A percentile compares a stretch with the other conserved stretches of the same genome.
Evolutionary conservation across 1,139 yeast genomes (phyloP).

Genomic region (Martiniozyma asiatica): DNA sequence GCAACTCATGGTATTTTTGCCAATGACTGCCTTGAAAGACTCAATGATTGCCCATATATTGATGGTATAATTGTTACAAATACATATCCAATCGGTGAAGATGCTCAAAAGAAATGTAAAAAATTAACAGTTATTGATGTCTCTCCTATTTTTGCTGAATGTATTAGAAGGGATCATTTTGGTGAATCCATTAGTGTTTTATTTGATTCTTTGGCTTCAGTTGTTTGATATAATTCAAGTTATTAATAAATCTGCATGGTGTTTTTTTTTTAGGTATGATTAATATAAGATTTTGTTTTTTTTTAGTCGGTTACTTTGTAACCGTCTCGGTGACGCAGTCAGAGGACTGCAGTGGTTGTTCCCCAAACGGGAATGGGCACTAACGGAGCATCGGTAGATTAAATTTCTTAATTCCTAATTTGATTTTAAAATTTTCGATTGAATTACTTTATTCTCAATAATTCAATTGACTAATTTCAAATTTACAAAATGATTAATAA

Average conservation of each 20-base stretch:
- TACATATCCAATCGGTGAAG: conserved; percentile 77
- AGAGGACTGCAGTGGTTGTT: conserved; percentile 46
- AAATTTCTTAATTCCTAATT: no score
- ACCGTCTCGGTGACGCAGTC: conserved; percentile 44
- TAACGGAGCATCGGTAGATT: conserved; percentile 58
- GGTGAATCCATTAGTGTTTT: conserved; percentile 92
- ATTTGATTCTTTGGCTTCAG: conserved; percentile 72
- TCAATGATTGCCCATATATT: conserved; percentile 69
- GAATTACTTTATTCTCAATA: no score
- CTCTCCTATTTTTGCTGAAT: conserved; percentile 91
- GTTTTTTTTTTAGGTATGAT: no score
- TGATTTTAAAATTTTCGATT: no score
- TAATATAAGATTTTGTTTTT: conserved; percentile 5
- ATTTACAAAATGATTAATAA: not conserved
- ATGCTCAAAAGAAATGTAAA: conserved; percentile 40
- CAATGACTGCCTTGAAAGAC: conserved; percentile 70
- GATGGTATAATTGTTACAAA: conserved; percentile 89
- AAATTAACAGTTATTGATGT: conserved; percentile 85
- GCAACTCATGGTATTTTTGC: conserved; percentile 95
- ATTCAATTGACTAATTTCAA: no score
- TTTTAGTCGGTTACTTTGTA: conserved; percentile 10
- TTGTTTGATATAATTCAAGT: conserved; percentile 37
- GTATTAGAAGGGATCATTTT: conserved; percentile 95
- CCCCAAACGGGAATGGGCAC: conserved; percentile 31
- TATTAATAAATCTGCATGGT: no score